A percentile compares a stretch with the other conserved stretches of the same genome.
Evolutionary conservation across 257 asterid species (phyloP).

Genomic region (Paraleonurus japonicus): DNA sequence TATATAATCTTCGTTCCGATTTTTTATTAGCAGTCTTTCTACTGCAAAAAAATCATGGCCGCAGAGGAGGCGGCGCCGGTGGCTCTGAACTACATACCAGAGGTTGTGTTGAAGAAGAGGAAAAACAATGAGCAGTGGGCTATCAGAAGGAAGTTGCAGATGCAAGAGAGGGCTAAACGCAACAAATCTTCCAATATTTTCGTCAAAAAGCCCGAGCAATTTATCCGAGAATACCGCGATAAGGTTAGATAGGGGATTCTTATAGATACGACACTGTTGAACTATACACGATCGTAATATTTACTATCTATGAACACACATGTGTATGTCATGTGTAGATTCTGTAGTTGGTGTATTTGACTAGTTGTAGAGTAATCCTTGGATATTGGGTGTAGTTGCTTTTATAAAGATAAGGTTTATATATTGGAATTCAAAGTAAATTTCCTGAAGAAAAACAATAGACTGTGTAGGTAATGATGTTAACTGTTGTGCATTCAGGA

Average conservation of each 20-base stretch:
- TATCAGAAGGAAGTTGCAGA: constrained; percentile 61
- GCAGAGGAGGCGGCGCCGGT: constrained; percentile 48
- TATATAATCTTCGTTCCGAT: background rate
- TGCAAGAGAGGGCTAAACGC: constrained; percentile 64
- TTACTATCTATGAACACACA: background rate
- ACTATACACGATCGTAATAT: background rate
- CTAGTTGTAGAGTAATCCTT: background rate
- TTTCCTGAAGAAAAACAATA: background rate
- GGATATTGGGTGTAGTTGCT: background rate
- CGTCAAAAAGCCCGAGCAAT: constrained; percentile 87
- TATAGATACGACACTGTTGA: background rate
- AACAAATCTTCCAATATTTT: constrained; percentile 41
- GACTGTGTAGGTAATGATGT: background rate
- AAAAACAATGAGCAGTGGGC: constrained; percentile 94
- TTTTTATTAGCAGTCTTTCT: background rate
- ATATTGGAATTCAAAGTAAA: background rate
- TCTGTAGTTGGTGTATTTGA: background rate
- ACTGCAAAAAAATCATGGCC: constrained; percentile 38
- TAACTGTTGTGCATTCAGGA: constrained; percentile 44
- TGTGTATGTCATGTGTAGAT: background rate
- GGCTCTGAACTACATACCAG: constrained; percentile 63
- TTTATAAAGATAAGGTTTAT: background rate
- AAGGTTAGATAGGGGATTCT: constrained; percentile 36
- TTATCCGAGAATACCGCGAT: constrained; percentile 74
- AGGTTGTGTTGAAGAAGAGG: constrained; percentile 87